phyloP scores from a whole-genome alignment of 2,329 filamentous ascomycete genomes.

The Magnaporthiopsis incrustans region DNA sequence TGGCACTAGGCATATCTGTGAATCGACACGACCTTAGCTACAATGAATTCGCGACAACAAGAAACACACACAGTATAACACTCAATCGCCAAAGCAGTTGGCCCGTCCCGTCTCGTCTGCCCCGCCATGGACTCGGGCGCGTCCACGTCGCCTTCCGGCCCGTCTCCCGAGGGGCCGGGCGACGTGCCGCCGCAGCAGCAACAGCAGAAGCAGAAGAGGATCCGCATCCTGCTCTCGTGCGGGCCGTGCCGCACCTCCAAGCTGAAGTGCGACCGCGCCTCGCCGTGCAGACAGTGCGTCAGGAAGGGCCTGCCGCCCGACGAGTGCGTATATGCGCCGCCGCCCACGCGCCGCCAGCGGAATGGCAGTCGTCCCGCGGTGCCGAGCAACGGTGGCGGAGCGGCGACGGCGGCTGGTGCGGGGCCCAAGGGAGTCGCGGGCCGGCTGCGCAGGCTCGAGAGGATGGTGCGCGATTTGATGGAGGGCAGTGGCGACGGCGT shows the following conservation, averaged over 20 bases:
- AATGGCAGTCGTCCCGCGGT: no score
- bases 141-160: no score
- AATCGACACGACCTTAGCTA: no score
- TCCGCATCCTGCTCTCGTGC: slow-evolving; percentile 43
- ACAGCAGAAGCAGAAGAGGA: slow-evolving; percentile 29
- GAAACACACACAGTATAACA: no score
- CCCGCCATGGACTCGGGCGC: no score
- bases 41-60: no score
- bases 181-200: neutral
- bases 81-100: no score
- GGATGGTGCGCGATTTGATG: slow-evolving; percentile 50
- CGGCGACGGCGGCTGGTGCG: slow-evolving; percentile 16
- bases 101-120: no score
- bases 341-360: slow-evolving; percentile 20
- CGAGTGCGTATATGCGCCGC: slow-evolving; percentile 41
- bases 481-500: slow-evolving; percentile 23
- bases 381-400: neutral
- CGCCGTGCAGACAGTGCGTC: slow-evolving; percentile 44
- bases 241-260: slow-evolving; percentile 44
- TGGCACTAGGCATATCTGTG: no score
- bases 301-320: slow-evolving; percentile 36
- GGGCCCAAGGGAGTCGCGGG: slow-evolving; percentile 42
- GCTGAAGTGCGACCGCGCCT: slow-evolving; percentile 46
- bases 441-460: slow-evolving; percentile 45
- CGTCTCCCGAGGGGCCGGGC: neutral